These are phyloP conservation scores for Serendipita sp. DNA, from an alignment of 768 basidiomycete species.

Conservation along the genomic window DNA sequence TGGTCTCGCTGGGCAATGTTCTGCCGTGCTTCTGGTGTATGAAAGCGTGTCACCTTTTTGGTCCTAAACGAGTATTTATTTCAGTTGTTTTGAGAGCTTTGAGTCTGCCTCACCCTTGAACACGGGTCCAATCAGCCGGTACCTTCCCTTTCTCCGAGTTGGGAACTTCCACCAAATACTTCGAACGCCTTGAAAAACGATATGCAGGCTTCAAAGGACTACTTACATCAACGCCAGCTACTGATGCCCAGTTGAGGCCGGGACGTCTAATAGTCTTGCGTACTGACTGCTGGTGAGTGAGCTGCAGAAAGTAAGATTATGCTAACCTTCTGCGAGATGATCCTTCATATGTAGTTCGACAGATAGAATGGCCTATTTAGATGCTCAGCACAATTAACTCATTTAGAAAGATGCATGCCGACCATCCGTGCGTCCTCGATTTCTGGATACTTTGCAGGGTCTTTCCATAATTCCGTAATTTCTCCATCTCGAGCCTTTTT, in stretches of 20 bases:
- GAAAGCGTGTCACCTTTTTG: constrained; percentile 53
- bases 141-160: constrained; percentile 32
- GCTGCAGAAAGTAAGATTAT: not conserved
- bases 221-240: constrained; percentile 54
- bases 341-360: constrained; percentile 57
- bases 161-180: constrained; percentile 73
- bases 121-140: constrained; percentile 42
- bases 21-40: constrained; percentile 45
- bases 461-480: constrained; percentile 55
- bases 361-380: constrained; percentile 40
- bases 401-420: constrained; percentile 13
- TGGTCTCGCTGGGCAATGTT: constrained; percentile 59
- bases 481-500: constrained; percentile 47
- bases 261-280: constrained; percentile 59
- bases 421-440: constrained; percentile 49
- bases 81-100: constrained; percentile 2
- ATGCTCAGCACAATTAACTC: constrained; percentile 6
- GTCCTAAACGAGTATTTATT: constrained; percentile 32
- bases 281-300: constrained; percentile 25
- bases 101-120: constrained; percentile 39
- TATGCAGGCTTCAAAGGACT: not conserved
- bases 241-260: constrained; percentile 49
- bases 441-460: constrained; percentile 33
- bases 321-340: constrained; percentile 50
- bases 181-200: not conserved